Evolutionary conservation across 2,329 filamentous ascomycete species (phyloP).

Genomic region (Arthroderma sp.): DNA sequence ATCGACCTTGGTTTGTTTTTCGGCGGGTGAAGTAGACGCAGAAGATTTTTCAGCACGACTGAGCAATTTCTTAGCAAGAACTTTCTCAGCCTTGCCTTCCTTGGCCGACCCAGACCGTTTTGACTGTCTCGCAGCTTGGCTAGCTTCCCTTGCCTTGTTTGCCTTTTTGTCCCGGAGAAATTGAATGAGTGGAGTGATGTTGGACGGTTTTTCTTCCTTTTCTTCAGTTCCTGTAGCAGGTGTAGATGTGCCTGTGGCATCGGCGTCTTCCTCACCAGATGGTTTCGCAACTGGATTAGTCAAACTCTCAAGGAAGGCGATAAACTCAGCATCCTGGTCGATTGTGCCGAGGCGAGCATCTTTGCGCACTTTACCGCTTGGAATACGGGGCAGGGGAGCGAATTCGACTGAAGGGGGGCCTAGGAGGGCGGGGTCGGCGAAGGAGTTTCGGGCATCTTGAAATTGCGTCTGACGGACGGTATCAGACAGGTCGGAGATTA

Average conservation of each 20-base stretch:
- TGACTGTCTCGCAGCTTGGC: slow-evolving; percentile 31
- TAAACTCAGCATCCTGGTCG: slow-evolving; percentile 91
- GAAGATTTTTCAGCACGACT: slow-evolving; percentile 26
- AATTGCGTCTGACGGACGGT: slow-evolving; percentile 56
- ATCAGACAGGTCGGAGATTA: slow-evolving; percentile 56
- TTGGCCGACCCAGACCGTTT: slow-evolving; percentile 21
- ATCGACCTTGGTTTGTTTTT: slow-evolving; percentile 29
- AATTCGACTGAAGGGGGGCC: slow-evolving; percentile 71
- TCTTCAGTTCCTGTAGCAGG: slow-evolving; percentile 33
- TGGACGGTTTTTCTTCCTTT: slow-evolving; percentile 51
- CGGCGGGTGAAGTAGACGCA: slow-evolving; percentile 13
- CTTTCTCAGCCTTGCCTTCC: slow-evolving; percentile 28
- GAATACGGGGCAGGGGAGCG: slow-evolving; percentile 70
- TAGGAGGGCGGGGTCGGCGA: slow-evolving; percentile 56
- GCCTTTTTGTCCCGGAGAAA: slow-evolving; percentile 87
- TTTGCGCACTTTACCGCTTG: slow-evolving; percentile 57
- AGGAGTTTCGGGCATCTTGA: slow-evolving; percentile 69
- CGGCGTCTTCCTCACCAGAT: slow-evolving; percentile 31
- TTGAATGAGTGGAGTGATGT: slow-evolving; percentile 78
- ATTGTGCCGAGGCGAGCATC: slow-evolving; percentile 89
- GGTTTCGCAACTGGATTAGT: slow-evolving; percentile 58
- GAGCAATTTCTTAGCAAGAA: slow-evolving; percentile 30
- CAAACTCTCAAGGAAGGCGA: slow-evolving; percentile 76
- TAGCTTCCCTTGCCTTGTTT: slow-evolving; percentile 42
- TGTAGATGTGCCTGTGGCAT: too few species aligned